These are phyloP conservation scores for Trifolium dubium DNA, from an alignment of 306 rosid genomes.

Conservation along the genomic window DNA sequence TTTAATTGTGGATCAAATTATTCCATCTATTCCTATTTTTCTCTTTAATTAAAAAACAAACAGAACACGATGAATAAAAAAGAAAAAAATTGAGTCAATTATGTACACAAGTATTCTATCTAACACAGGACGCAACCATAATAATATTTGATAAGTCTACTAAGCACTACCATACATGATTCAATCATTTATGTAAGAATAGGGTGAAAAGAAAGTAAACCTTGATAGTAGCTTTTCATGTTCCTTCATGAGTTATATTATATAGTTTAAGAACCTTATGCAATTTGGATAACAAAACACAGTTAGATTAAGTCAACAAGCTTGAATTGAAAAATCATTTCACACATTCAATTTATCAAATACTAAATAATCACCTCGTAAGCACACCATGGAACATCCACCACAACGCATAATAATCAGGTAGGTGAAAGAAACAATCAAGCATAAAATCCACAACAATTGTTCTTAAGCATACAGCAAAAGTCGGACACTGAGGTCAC, in stretches of 20 bases:
- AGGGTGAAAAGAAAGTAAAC: conserved; percentile 45
- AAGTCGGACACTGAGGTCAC: too few relatives aligned
- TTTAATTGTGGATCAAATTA: too few relatives aligned
- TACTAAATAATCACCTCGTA: conserved; percentile 60
- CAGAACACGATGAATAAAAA: too few relatives aligned
- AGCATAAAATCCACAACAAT: too few relatives aligned
- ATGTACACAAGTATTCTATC: too few relatives aligned
- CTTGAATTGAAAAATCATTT: neutral
- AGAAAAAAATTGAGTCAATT: too few relatives aligned
- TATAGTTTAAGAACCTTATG: conserved; percentile 76
- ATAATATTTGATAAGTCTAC: conserved; percentile 5
- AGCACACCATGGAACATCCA: conserved; percentile 62
- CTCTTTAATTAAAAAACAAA: too few relatives aligned
- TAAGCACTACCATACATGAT: conserved; percentile 2
- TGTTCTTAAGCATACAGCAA: too few relatives aligned
- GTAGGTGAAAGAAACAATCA: too few relatives aligned
- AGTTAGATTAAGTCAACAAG: conserved; percentile 25
- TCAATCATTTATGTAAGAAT: conserved; percentile 4
- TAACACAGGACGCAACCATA: neutral
- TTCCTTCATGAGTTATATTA: conserved; percentile 77
- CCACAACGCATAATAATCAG: conserved; percentile 29
- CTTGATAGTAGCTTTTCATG: conserved; percentile 79
- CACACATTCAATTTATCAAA: conserved; percentile 1
- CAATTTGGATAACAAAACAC: conserved; percentile 10
- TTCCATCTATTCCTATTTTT: too few relatives aligned